Base-by-base conservation (phyloP, 2,329 filamentous ascomycete genomes). In the Pyrenophora graminea region DNA sequence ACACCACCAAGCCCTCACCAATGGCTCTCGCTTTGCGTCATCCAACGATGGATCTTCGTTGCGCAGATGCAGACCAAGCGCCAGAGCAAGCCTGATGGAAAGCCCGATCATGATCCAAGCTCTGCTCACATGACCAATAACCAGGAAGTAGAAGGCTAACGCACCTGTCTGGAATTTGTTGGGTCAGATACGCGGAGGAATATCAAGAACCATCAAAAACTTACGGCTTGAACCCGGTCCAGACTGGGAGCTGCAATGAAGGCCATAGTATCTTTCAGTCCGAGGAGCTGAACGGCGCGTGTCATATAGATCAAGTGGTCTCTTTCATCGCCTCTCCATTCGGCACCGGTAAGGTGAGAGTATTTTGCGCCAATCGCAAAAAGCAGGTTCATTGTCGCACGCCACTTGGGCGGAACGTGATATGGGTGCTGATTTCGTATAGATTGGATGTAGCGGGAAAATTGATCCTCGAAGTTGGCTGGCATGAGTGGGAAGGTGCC, bases 281-380 rank as follows among this genome's bases (percentile, higher is more conserved):
- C 61, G 7, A 70, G 43, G 31, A 70, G 58, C 21, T 62, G 58
- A 2, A 65, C 47, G n/a, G 64, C 61, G 31, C 65, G 55, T 33
- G 66, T 68, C 62, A 75, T 74, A 46, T 75, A 77, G 1, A 74
- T 44, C 13, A 71, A 31, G 44, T 77, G 73, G 33, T 75, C 72
- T 18, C 61, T 55, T n/a, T 63, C 59, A 34, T 70, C 59, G 10
- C 59, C 67, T 31, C 50, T 56, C 63, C 64, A 70, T 0, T 63
- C 59, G 5, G 63, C 62, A 19, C 62, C 51, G 6, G 60, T 59
- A 41, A 75, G 61, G 46, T 73, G 65, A 5, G 70, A 70, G 51
- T 73, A 70, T 41, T 68, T 67, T 9, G 74, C 68, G 5, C 71
- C 73, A n/a, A 78, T 73, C 9, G 75, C 76, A 33, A 77, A 75